A percentile compares a stretch with the other conserved stretches of the same genome.
phyloP scores from a whole-genome alignment of 208 protist genomes.

The Trypanosoma brucei region DNA sequence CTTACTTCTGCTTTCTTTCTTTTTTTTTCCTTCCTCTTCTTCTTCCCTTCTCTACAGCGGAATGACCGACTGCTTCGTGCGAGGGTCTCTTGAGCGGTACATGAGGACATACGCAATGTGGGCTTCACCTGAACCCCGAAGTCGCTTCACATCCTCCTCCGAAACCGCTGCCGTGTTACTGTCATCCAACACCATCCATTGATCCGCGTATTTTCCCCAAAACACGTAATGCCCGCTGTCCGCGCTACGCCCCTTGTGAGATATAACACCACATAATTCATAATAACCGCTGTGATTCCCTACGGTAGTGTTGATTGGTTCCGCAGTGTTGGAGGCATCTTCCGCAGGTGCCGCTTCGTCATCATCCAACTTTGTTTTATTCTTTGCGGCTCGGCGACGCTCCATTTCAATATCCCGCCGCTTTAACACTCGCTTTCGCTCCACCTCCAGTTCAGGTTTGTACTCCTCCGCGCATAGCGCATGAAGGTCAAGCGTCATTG shows the following conservation, averaged over 20 bases:
- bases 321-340: not conserved
- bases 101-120: constrained; percentile 85
- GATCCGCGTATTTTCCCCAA: constrained; percentile 73
- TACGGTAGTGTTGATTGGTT: constrained; percentile 17
- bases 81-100: constrained; percentile 65
- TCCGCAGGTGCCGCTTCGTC: constrained; percentile 8
- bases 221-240: constrained; percentile 91
- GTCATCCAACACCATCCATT: constrained; percentile 80
- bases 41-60: constrained; percentile 27
- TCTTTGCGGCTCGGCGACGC: constrained; percentile 16
- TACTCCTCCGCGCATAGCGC: constrained; percentile 54
- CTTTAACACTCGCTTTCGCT: constrained; percentile 33
- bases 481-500: constrained; percentile 60
- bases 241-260: constrained; percentile 87
- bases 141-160: constrained; percentile 72
- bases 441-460: constrained; percentile 32
- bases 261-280: constrained; percentile 87
- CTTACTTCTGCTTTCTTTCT: no score
- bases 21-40: no score
- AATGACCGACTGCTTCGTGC: constrained; percentile 36
- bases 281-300: constrained; percentile 78
- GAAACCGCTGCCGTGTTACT: constrained; percentile 54
- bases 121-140: constrained; percentile 69
- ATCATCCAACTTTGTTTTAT: constrained; percentile 20
- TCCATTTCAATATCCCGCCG: constrained; percentile 61